phyloP scores from a whole-genome alignment of 1,284 basidiomycete species.

The Sparassis latifolia region DNA sequence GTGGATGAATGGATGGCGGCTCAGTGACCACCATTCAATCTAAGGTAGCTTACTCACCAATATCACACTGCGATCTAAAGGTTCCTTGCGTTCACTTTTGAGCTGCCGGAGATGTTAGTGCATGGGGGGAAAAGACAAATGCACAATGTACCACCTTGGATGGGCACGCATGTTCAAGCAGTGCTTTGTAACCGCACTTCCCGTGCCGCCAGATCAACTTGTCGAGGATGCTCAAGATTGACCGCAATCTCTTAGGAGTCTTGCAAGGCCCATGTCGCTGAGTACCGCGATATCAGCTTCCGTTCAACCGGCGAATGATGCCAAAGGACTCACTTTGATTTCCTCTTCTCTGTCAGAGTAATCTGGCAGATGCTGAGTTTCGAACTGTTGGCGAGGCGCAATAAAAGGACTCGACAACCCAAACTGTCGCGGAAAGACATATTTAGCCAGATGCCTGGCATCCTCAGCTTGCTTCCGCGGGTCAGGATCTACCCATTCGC shows the following conservation, averaged over 20 bases:
- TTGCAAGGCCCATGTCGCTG: slow-evolving; percentile 45
- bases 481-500: slow-evolving; percentile 33
- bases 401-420: slow-evolving; percentile 55
- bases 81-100: slow-evolving; percentile 25
- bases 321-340: slow-evolving; percentile 48
- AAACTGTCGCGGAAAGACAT: slow-evolving; percentile 80
- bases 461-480: slow-evolving; percentile 37
- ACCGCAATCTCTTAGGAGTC: slow-evolving; percentile 70
- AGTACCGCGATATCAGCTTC: neutral
- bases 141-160: slow-evolving; percentile 49
- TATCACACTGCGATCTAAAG: slow-evolving; percentile 50
- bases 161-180: slow-evolving; percentile 65
- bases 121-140: too few relatives aligned
- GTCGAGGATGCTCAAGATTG: slow-evolving; percentile 47
- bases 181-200: slow-evolving; percentile 62
- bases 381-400: slow-evolving; percentile 1
- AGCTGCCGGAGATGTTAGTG: slow-evolving; percentile 19
- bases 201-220: slow-evolving; percentile 63
- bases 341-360: slow-evolving; percentile 63
- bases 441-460: slow-evolving; percentile 67
- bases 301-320: slow-evolving; percentile 3
- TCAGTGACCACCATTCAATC: neutral
- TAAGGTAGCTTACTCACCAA: slow-evolving; percentile 33
- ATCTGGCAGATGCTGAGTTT: slow-evolving; percentile 34
- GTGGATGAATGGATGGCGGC: too few relatives aligned